Conservation (phyloP, 2,329 filamentous ascomycete genomes). For the Sclerotiophoma versabilis region DNA sequence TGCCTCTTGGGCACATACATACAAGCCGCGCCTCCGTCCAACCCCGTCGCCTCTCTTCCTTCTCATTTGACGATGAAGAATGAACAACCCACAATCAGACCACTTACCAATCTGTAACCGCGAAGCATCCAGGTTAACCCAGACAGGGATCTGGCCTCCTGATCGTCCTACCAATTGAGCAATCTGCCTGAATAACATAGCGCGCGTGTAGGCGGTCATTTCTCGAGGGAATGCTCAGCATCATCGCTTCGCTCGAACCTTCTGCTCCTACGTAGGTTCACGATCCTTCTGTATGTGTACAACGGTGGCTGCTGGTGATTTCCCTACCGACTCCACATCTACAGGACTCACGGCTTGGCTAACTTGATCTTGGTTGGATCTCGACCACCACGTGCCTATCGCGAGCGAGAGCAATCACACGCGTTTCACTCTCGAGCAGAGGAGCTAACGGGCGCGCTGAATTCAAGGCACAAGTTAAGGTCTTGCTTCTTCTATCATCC, state of each 20-base stretch:
- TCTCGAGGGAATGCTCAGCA: neutral
- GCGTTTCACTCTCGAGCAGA: neutral
- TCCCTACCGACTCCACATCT: conserved; percentile 1
- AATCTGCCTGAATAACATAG: conserved; percentile 1
- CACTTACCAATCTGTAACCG: neutral
- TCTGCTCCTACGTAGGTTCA: neutral
- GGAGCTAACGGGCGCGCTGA: neutral
- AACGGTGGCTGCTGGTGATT: neutral
- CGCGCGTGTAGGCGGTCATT: neutral
- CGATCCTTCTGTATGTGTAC: neutral
- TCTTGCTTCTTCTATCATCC: neutral
- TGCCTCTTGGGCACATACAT: neutral
- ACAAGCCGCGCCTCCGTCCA: neutral
- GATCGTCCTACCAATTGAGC: neutral
- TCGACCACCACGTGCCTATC: conserved; percentile 1
- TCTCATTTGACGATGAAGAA: neutral
- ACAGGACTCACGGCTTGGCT: neutral
- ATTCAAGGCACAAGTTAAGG: neutral
- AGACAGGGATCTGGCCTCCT: neutral
- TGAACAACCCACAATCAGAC: neutral
- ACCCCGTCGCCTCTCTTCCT: neutral
- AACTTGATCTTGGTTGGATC: conserved; percentile 1
- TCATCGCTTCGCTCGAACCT: neutral
- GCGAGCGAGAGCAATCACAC: neutral
- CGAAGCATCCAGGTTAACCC: neutral